These are phyloP conservation scores for Jatropha multifida DNA, from an alignment of 441 rosid species.

Conservation along the genomic window DNA sequence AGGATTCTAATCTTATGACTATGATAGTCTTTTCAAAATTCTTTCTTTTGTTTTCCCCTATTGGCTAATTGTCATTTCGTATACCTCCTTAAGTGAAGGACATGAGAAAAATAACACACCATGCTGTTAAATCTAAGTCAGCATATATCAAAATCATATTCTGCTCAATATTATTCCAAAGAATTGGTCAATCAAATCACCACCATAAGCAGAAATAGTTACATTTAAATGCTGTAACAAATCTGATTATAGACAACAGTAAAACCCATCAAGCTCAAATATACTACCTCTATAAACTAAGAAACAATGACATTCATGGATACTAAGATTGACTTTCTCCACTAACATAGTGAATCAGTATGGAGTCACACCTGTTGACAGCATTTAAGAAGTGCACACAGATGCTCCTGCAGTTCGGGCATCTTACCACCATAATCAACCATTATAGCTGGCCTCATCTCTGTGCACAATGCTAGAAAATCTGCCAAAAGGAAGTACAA, in stretches of 20 bases:
- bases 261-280: not conserved
- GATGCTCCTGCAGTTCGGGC: constrained; percentile 75
- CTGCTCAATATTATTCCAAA: not conserved
- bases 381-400: constrained; percentile 57
- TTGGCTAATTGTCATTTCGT: not conserved
- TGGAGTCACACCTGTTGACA: constrained; percentile 53
- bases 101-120: not conserved
- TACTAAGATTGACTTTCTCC: constrained; percentile 2
- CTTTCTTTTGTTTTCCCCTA: not conserved
- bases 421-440: constrained; percentile 93
- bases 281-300: not conserved
- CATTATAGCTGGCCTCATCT: constrained; percentile 93
- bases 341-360: constrained; percentile 6
- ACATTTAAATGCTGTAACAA: not conserved
- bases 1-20: not conserved
- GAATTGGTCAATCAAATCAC: not conserved
- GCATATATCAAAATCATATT: not conserved
- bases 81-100: not conserved
- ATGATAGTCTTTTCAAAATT: not conserved
- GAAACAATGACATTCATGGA: not conserved
- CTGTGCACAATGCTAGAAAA: constrained; percentile 68
- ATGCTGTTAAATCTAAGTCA: not conserved
- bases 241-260: not conserved
- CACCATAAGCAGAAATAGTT: not conserved
- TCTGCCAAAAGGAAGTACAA: constrained; percentile 42